A percentile compares a stretch with the other conserved stretches of the same genome.
phyloP scores from a whole-genome alignment of 768 basidiomycete genomes.

The Megacollybia marginata region DNA sequence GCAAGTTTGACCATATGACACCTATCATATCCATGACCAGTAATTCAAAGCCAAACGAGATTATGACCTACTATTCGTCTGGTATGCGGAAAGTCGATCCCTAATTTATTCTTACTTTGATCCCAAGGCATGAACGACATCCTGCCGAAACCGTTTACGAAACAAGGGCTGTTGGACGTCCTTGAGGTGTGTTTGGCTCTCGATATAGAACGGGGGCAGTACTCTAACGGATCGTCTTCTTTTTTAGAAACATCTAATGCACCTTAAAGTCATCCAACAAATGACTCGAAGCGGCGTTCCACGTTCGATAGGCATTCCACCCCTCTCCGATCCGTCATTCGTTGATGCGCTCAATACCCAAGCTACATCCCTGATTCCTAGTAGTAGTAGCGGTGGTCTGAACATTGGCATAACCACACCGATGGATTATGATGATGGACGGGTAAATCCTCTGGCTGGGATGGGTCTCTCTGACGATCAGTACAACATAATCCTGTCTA shows the following conservation, averaged over 20 bases:
- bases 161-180: slow-evolving; percentile 84
- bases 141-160: slow-evolving; percentile 95
- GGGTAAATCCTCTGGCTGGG: slow-evolving; percentile 77
- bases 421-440: slow-evolving; percentile 20
- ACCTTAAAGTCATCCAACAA: slow-evolving; percentile 80
- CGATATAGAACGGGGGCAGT: not conserved
- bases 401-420: slow-evolving; percentile 5
- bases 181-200: slow-evolving; percentile 55
- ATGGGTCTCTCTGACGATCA: slow-evolving; percentile 89
- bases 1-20: slow-evolving; percentile 91
- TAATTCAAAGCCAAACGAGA: slow-evolving; percentile 88
- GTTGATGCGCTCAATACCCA: slow-evolving; percentile 46
- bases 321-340: slow-evolving; percentile 46
- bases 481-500: slow-evolving; percentile 72
- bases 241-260: slow-evolving; percentile 81
- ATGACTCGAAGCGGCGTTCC: slow-evolving; percentile 47
- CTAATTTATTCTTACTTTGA: not conserved
- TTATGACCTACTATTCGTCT: slow-evolving; percentile 83
- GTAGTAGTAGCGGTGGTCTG: not conserved
- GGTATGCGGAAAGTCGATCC: slow-evolving; percentile 22
- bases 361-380: slow-evolving; percentile 11
- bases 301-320: slow-evolving; percentile 60
- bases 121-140: slow-evolving; percentile 90
- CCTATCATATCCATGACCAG: slow-evolving; percentile 99
- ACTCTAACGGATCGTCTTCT: not conserved